Percentiles rank a stretch among this genome's conserved stretches.
Conservation (phyloP, 116 monocot genomes). For the Phalaenopsis hybrid region DNA sequence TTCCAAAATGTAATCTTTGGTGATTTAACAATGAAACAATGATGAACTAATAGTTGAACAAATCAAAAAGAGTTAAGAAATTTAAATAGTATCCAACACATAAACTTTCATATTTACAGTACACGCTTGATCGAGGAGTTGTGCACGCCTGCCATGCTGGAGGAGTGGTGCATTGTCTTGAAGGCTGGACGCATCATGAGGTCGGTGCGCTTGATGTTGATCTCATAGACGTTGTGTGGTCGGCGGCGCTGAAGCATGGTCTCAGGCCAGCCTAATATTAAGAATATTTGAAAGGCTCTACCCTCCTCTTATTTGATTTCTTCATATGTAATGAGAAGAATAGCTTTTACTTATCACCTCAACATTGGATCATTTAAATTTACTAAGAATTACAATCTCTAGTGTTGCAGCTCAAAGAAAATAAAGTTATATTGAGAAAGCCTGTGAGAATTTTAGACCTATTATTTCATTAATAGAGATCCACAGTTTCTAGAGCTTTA, state of each 20-base stretch:
- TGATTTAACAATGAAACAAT: neutral
- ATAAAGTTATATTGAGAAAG: neutral
- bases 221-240: constrained; percentile 81
- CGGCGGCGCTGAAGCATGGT: constrained; percentile 69
- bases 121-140: constrained; percentile 66
- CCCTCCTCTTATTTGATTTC: neutral
- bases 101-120: constrained; percentile 26
- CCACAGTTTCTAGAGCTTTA: neutral
- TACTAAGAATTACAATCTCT: neutral
- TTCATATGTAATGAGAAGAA: constrained; percentile 1
- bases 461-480: neutral
- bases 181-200: constrained; percentile 88
- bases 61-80: too few species aligned
- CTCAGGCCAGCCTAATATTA: constrained; percentile 42
- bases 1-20: too few species aligned
- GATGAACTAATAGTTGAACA: neutral
- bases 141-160: constrained; percentile 98
- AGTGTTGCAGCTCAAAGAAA: neutral
- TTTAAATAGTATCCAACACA: too few species aligned
- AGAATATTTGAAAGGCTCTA: neutral
- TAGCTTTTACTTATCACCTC: neutral
- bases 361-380: constrained; percentile 6
- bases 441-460: neutral
- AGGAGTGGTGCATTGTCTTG: constrained; percentile 78
- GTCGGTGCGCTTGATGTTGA: constrained; percentile 93